Conservation (phyloP, 225 moss, liverwort and hornwort species). For the Bryoerythrophyllum caledonicum region DNA sequence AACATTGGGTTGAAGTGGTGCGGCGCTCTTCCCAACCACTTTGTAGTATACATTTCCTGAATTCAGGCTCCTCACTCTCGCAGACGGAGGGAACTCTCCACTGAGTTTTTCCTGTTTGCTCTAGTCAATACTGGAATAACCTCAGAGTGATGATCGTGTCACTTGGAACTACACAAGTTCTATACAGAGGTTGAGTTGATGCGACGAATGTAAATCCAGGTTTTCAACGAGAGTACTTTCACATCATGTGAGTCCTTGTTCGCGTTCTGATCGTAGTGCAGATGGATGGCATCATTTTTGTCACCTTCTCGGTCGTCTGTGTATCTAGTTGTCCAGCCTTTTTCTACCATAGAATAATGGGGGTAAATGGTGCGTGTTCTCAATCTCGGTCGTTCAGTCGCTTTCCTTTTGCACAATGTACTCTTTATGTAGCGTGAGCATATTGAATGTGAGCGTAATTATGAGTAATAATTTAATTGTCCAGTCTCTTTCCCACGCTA, state of each 20-base stretch:
- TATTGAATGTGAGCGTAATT: not conserved
- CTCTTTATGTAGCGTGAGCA: not conserved
- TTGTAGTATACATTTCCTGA: slow-evolving; percentile 28
- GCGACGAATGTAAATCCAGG: not conserved
- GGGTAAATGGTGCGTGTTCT: not conserved
- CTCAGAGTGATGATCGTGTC: slow-evolving; percentile 20
- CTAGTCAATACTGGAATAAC: not conserved
- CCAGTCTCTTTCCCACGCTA: not conserved
- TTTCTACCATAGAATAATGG: not conserved
- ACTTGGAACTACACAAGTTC: not conserved
- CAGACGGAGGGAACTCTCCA: not conserved
- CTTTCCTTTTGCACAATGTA: not conserved
- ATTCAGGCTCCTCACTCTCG: not conserved
- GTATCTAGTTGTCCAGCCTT: not conserved
- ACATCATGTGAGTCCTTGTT: not conserved
- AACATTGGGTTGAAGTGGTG: slow-evolving; percentile 18
- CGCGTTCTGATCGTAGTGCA: not conserved
- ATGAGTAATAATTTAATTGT: not conserved
- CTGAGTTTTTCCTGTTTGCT: slow-evolving; percentile 1
- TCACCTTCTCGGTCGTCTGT: not conserved
- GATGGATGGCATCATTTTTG: not conserved
- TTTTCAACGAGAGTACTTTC: slow-evolving; percentile 9
- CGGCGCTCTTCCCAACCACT: slow-evolving; percentile 27
- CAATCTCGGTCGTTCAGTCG: not conserved
- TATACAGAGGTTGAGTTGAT: not conserved